Conservation (phyloP, 345 rosid species). For the Citrus cavaleriei region DNA sequence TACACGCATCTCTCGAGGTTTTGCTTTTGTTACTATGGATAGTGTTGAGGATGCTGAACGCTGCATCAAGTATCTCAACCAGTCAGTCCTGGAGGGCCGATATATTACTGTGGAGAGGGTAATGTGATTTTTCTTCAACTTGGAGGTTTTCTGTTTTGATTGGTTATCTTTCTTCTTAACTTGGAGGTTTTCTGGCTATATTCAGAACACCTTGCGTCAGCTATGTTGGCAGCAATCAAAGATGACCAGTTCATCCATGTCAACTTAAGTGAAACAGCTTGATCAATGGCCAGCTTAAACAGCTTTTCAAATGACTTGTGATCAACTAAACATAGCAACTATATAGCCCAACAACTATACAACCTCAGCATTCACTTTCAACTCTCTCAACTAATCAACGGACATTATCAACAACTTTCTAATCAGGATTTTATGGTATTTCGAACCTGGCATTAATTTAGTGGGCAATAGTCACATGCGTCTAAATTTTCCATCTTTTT, state of each 20-base stretch:
- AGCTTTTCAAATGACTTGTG: constrained; percentile 91
- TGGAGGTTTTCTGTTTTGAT: constrained; percentile 62
- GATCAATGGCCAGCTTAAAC: constrained; percentile 93
- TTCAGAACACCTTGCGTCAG: constrained; percentile 93
- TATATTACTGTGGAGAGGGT: constrained; percentile 99
- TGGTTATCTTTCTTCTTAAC: constrained; percentile 54
- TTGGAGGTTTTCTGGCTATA: constrained; percentile 88
- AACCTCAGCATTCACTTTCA: constrained; percentile 80
- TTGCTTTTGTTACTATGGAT: constrained; percentile 94
- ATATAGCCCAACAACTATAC: constrained; percentile 79
- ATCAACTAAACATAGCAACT: constrained; percentile 87
- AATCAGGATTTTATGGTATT: constrained; percentile 74
- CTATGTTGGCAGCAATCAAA: constrained; percentile 98
- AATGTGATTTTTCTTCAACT: constrained; percentile 39
- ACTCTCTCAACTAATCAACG: constrained; percentile 96
- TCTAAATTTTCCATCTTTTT: constrained; percentile 22
- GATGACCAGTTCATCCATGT: constrained; percentile 84
- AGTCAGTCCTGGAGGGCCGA: constrained; percentile 91
- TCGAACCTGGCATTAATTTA: constrained; percentile 42
- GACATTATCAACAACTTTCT: constrained; percentile 93
- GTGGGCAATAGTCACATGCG: constrained; percentile 20
- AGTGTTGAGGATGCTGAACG: constrained; percentile 73
- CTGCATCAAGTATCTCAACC: constrained; percentile 92
- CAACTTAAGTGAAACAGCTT: constrained; percentile 92
- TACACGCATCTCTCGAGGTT: constrained; percentile 90